Evolutionary conservation across 768 basidiomycete species (phyloP), one percentile per base, ranked within the genome.

Genomic region (Dioszegia crocea): DNA sequence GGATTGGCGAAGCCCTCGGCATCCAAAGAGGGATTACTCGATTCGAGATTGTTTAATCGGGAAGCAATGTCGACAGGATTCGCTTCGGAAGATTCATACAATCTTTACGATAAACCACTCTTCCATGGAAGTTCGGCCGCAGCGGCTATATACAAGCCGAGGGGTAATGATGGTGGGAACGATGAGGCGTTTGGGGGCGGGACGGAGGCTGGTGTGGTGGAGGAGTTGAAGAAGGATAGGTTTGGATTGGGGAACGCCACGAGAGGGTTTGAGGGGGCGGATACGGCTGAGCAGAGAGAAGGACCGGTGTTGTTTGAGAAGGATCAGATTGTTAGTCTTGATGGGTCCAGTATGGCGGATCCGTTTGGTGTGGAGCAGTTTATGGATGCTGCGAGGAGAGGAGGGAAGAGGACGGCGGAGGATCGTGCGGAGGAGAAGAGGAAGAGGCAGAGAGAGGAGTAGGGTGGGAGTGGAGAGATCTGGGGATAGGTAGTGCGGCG

Each of bases 271-370:
- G 91, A 94, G 74, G 94, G 94, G 47, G 89, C 93, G 14, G 81
- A 81, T 39, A 87, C 88, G 19, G 88, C 88, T 74, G 91, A 92
- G 73, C 82, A 87, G 26, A 80, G 86, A 56, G 89, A 91, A 69
- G 96, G 96, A 1, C 96, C 96, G 23, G 96, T 99, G 40, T 91
- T 97, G 72, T 99, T 99, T 71, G 96, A 99, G 81, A 96, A 97
- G 80, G 94, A 99, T 71, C 65, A 70, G 40, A 60, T 75, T 19
- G 45, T 77, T 29, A 56, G 59, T 21, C 60, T 75, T 44, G 74
- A 72, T 59, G 70, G 74, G 17, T 6, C 33, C 6, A 33, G 33
- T 33, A 66, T 54, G 17, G 83, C 85, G n/a, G 94, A 97, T 82
- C 91, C 97, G 19, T 97, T 97, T 73, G 94, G 94, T 62, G 81